These are phyloP conservation scores for Clitopilus hobsonii DNA, from an alignment of 768 basidiomycete genomes.

Conservation along the genomic window DNA sequence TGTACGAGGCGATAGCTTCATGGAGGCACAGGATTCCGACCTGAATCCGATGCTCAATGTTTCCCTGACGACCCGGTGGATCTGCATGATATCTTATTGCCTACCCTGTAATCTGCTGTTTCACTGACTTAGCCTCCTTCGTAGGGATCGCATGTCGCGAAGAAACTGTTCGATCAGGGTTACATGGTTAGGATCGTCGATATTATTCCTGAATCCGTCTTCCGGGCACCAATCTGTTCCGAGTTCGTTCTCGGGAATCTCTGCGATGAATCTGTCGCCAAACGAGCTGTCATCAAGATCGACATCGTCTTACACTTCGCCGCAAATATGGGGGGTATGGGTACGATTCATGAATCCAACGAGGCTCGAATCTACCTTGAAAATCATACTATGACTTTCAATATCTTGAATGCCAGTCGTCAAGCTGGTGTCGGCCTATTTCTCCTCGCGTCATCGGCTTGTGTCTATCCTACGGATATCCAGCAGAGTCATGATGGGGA, in stretches of 20 bases:
- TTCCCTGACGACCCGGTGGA: background rate
- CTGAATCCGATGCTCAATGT: background rate
- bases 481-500: slow-evolving; percentile 13
- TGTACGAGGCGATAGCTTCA: too few species aligned
- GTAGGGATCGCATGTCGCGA: slow-evolving; percentile 50
- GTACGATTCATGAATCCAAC: slow-evolving; percentile 49
- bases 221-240: slow-evolving; percentile 17
- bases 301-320: slow-evolving; percentile 51
- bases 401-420: slow-evolving; percentile 36
- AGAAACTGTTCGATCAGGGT: slow-evolving; percentile 24
- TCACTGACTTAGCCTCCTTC: background rate
- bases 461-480: background rate
- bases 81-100: background rate
- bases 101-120: background rate
- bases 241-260: slow-evolving; percentile 42
- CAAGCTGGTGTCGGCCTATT: slow-evolving; percentile 24
- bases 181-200: slow-evolving; percentile 40
- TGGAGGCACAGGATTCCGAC: too few species aligned
- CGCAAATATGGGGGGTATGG: slow-evolving; percentile 65
- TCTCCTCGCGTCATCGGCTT: background rate
- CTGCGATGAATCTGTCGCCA: slow-evolving; percentile 35
- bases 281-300: slow-evolving; percentile 31
- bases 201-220: slow-evolving; percentile 19
- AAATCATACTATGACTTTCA: slow-evolving; percentile 47
- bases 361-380: slow-evolving; percentile 42